phyloP scores from a whole-genome alignment of 164 flowering plant genomes.

The Cinnamomum chago region DNA sequence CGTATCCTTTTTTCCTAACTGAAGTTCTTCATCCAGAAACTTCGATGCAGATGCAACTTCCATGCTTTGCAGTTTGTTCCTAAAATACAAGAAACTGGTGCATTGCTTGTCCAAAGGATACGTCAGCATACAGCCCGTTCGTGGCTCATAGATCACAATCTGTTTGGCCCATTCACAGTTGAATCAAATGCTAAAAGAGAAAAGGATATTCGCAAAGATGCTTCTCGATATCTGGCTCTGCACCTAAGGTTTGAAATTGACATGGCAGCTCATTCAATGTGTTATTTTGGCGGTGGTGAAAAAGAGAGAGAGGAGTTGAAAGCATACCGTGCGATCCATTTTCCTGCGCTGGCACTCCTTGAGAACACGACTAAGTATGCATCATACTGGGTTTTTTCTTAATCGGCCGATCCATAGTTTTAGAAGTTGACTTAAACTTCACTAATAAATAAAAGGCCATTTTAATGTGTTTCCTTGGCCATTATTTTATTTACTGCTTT shows the following conservation, averaged over 20 bases:
- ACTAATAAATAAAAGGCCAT: neutral
- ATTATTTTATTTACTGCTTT: too few relatives aligned
- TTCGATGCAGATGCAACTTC: slow-evolving; percentile 99
- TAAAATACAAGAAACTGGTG: slow-evolving; percentile 91
- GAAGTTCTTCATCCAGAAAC: slow-evolving; percentile 76
- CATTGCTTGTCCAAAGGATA: slow-evolving; percentile 68
- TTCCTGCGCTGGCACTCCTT: slow-evolving; percentile 68
- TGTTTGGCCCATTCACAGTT: slow-evolving; percentile 61
- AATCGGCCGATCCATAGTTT: neutral
- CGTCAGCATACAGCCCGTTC: slow-evolving; percentile 44
- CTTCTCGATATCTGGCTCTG: slow-evolving; percentile 69
- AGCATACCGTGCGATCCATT: slow-evolving; percentile 81
- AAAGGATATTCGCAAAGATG: slow-evolving; percentile 25
- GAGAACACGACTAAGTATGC: slow-evolving; percentile 58
- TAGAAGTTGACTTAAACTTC: neutral
- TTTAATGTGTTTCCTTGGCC: neutral
- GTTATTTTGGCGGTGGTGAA: slow-evolving; percentile 96
- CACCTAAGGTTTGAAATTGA: slow-evolving; percentile 97
- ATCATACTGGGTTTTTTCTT: neutral
- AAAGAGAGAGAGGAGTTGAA: slow-evolving; percentile 78
- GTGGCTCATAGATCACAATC: slow-evolving; percentile 66
- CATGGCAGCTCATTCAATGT: slow-evolving; percentile 97
- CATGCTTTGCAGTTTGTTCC: slow-evolving; percentile 88
- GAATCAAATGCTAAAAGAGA: slow-evolving; percentile 27
- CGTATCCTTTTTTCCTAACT: slow-evolving; percentile 38